A percentile compares a stretch with the other conserved stretches of the same genome.
phyloP scores from a whole-genome alignment of 768 basidiomycete genomes.

The Exidia glandulosa region DNA sequence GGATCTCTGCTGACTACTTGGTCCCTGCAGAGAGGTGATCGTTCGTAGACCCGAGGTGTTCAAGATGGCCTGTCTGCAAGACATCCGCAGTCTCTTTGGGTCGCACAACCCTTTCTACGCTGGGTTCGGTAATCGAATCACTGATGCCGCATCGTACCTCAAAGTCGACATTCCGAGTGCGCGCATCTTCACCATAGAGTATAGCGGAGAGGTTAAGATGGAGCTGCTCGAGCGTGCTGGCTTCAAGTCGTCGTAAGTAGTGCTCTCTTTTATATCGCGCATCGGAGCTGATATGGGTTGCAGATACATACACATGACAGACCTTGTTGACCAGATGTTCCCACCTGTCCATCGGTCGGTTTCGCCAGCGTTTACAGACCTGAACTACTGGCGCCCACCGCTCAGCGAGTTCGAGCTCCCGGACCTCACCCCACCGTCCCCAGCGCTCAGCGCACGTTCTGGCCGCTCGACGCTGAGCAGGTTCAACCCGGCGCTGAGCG shows the following conservation, averaged over 20 bases:
- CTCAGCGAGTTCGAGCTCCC: slow-evolving; percentile 72
- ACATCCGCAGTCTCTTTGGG: slow-evolving; percentile 86
- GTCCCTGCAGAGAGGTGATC: slow-evolving; percentile 72
- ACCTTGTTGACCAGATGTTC: slow-evolving; percentile 99
- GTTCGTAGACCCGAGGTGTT: slow-evolving; percentile 99
- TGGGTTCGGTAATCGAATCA: slow-evolving; percentile 96
- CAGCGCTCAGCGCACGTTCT: slow-evolving; percentile 86
- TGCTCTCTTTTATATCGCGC: not conserved
- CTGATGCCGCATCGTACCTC: slow-evolving; percentile 95
- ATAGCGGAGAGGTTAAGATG: slow-evolving; percentile 90
- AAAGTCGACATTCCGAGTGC: slow-evolving; percentile 91
- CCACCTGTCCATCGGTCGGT: slow-evolving; percentile 87
- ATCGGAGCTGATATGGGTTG: slow-evolving; percentile 2
- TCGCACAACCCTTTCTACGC: slow-evolving; percentile 80
- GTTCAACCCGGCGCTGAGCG: not conserved
- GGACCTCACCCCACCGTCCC: slow-evolving; percentile 76
- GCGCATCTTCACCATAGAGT: slow-evolving; percentile 92
- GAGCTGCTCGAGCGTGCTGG: slow-evolving; percentile 93
- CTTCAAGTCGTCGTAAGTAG: slow-evolving; percentile 83
- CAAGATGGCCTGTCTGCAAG: slow-evolving; percentile 97
- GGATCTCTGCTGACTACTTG: not conserved
- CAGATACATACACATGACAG: slow-evolving; percentile 97
- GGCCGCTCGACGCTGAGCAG: slow-evolving; percentile 63
- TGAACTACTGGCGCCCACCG: slow-evolving; percentile 89
- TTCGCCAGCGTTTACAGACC: slow-evolving; percentile 87